A percentile compares a stretch with the other conserved stretches of the same genome.
phyloP scores from a whole-genome alignment of 192 early-diverging fungal species.

The Glomus cerebriforme region DNA sequence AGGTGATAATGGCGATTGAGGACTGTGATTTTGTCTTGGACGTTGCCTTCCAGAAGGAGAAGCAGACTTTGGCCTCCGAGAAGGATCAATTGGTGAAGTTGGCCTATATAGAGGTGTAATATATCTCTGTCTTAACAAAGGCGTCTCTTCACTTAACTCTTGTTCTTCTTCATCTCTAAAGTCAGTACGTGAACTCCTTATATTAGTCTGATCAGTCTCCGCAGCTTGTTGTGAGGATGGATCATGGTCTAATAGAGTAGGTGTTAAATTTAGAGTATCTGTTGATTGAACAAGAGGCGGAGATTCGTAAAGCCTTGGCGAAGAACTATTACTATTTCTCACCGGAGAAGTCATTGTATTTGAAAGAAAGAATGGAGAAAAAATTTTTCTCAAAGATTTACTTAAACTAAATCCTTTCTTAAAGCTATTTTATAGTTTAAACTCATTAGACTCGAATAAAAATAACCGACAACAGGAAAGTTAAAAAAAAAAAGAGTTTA shows the following conservation, averaged over 20 bases:
- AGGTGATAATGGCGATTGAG: not conserved
- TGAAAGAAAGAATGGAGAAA: not conserved
- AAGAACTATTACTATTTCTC: not conserved
- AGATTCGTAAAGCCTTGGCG: not conserved
- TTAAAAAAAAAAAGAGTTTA: no score
- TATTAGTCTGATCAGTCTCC: not conserved
- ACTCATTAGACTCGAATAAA: no score
- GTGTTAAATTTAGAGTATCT: not conserved
- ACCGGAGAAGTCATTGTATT: not conserved
- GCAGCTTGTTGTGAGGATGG: not conserved
- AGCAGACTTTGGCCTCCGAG: not conserved
- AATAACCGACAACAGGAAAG: no score
- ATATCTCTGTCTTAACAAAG: not conserved
- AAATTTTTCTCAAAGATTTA: not conserved
- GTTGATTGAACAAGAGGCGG: not conserved
- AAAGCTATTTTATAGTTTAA: not conserved
- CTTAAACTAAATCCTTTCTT: not conserved
- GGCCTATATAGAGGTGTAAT: not conserved
- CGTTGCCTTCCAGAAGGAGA: not conserved
- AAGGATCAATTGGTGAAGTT: not conserved
- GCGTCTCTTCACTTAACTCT: not conserved
- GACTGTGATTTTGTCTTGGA: not conserved
- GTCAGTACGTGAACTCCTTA: not conserved
- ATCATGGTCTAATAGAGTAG: not conserved
- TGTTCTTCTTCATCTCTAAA: not conserved